Conservation (phyloP, 306 rosid genomes). For the Arachis hypogaea region DNA sequence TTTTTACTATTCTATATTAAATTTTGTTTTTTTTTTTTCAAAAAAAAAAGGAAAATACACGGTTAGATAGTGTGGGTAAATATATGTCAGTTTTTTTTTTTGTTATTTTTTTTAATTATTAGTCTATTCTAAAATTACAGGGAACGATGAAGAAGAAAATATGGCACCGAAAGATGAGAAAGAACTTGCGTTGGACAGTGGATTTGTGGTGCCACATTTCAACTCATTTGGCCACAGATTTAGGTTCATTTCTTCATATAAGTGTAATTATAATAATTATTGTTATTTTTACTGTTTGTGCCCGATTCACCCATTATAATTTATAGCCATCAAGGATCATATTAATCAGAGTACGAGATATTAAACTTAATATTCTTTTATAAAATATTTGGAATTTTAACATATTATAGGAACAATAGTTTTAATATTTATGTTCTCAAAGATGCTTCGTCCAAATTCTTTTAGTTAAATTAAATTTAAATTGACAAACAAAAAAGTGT, state of each 20-base stretch:
- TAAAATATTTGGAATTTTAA: neutral
- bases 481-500: too few relatives aligned
- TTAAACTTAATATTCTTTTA: too few relatives aligned
- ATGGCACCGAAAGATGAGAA: constrained; percentile 44
- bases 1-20: neutral
- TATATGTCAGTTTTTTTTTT: too few relatives aligned
- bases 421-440: neutral
- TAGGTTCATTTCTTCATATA: constrained; percentile 55
- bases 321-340: too few relatives aligned
- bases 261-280: too few relatives aligned
- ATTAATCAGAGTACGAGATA: neutral
- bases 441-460: too few relatives aligned
- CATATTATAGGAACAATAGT: neutral
- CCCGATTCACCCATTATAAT: neutral
- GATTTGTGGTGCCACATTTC: constrained; percentile 60
- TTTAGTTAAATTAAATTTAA: too few relatives aligned
- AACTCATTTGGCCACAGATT: constrained; percentile 82
- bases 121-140: constrained; percentile 40
- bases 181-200: constrained; percentile 61
- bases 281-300: neutral
- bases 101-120: neutral
- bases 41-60: too few relatives aligned
- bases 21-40: too few relatives aligned
- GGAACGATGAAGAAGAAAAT: constrained; percentile 52
- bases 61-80: too few relatives aligned